Percentiles rank a stretch among this genome's conserved stretches.
Conservation (phyloP, 1,139 yeast genomes). For the Sugiyamaella paludigena region DNA sequence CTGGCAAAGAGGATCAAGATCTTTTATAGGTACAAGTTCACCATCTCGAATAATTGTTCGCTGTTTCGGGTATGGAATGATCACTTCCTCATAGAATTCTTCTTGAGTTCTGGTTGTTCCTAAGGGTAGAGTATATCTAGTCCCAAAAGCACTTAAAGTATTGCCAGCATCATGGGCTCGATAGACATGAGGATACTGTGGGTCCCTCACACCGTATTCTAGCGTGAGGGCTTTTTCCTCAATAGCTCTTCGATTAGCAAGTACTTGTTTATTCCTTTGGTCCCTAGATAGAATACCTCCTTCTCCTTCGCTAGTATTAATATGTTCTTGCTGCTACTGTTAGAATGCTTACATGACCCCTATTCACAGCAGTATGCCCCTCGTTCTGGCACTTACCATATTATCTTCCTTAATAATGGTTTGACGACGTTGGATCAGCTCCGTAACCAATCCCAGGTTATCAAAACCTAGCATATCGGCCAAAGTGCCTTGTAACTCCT, state of each 20-base stretch:
- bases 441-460: slow-evolving; percentile 72
- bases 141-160: slow-evolving; percentile 74
- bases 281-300: slow-evolving; percentile 9
- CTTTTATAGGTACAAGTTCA: slow-evolving; percentile 54
- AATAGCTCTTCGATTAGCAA: slow-evolving; percentile 10
- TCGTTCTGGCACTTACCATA: too few species aligned
- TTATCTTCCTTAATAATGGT: not conserved
- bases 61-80: slow-evolving; percentile 71
- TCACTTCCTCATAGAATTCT: slow-evolving; percentile 74
- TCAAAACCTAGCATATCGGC: slow-evolving; percentile 85
- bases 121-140: slow-evolving; percentile 70
- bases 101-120: slow-evolving; percentile 67
- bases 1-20: slow-evolving; percentile 72
- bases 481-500: slow-evolving; percentile 61
- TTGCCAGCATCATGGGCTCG: slow-evolving; percentile 66
- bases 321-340: too few species aligned
- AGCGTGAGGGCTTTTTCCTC: slow-evolving; percentile 11
- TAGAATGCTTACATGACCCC: too few species aligned
- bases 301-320: too few species aligned
- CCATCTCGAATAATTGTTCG: slow-evolving; percentile 48
- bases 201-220: slow-evolving; percentile 9
- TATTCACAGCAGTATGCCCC: too few species aligned
- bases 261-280: slow-evolving; percentile 11
- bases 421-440: slow-evolving; percentile 50
- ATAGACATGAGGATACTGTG: slow-evolving; percentile 81